A percentile compares a stretch with the other conserved stretches of the same genome.
Evolutionary conservation across 2,329 filamentous ascomycete species (phyloP).

Genomic region (Penicillium digitatum): DNA sequence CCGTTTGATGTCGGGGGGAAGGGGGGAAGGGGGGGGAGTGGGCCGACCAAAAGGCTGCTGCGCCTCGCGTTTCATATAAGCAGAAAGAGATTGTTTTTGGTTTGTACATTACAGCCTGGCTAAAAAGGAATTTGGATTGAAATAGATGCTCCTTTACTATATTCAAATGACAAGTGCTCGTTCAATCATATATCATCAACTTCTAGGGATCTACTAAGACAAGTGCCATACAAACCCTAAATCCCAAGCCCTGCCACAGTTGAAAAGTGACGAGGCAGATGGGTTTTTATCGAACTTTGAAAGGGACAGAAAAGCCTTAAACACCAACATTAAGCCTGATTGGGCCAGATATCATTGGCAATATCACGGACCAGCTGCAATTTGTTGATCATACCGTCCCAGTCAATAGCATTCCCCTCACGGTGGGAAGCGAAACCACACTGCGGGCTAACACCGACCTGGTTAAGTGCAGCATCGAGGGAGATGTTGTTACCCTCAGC

Average conservation of each 20-base stretch:
- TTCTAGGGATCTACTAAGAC: constrained; percentile 7
- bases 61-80: background rate
- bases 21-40: too few relatives aligned
- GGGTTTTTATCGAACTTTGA: background rate
- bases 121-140: background rate
- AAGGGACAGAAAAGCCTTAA: background rate
- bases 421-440: constrained; percentile 73
- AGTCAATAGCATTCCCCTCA: constrained; percentile 64
- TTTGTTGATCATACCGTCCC: constrained; percentile 71
- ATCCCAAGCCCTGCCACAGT: constrained; percentile 1
- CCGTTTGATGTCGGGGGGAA: background rate
- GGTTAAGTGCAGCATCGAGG: constrained; percentile 63
- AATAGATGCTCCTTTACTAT: constrained; percentile 9
- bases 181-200: constrained; percentile 17
- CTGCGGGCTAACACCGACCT: constrained; percentile 66
- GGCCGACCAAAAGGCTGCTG: background rate
- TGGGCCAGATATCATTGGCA: constrained; percentile 68
- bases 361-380: constrained; percentile 66
- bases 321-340: constrained; percentile 41
- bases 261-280: constrained; percentile 10
- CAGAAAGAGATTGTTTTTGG: too few relatives aligned
- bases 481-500: constrained; percentile 63
- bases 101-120: background rate
- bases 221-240: constrained; percentile 6
- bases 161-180: constrained; percentile 21